phyloP scores from a whole-genome alignment of 768 basidiomycete species.

The Vishniacozyma victoriae region DNA sequence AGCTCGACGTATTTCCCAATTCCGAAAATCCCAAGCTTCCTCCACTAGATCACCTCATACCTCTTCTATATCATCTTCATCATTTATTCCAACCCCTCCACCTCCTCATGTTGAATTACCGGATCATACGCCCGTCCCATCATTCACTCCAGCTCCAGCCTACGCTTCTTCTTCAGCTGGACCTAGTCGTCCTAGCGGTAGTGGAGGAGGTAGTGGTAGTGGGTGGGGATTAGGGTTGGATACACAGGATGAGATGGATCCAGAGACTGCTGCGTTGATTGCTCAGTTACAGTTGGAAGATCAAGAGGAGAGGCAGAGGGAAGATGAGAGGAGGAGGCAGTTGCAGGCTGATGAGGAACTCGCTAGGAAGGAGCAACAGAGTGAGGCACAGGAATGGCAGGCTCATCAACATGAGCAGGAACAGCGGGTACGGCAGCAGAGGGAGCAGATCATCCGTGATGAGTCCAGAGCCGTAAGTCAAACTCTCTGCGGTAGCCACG shows the following conservation, averaged over 20 bases:
- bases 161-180: slow-evolving; percentile 9
- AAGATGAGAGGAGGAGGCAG: slow-evolving; percentile 30
- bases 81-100: neutral
- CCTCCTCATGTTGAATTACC: neutral
- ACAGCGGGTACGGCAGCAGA: slow-evolving; percentile 28
- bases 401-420: slow-evolving; percentile 20
- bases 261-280: slow-evolving; percentile 32
- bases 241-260: slow-evolving; percentile 32
- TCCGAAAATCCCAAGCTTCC: too few species aligned
- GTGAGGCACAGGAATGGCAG: slow-evolving; percentile 45
- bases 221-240: slow-evolving; percentile 23
- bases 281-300: slow-evolving; percentile 39
- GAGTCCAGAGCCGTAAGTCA: slow-evolving; percentile 33
- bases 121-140: neutral
- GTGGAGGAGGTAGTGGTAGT: neutral
- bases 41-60: neutral
- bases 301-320: slow-evolving; percentile 22
- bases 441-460: slow-evolving; percentile 34
- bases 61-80: neutral
- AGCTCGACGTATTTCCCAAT: neutral
- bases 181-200: slow-evolving; percentile 11
- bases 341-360: slow-evolving; percentile 36
- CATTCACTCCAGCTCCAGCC: neutral
- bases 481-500: too few species aligned
- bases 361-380: slow-evolving; percentile 44